Conservation (phyloP, 768 basidiomycete genomes). For the Mycena olivaceomarginata region DNA sequence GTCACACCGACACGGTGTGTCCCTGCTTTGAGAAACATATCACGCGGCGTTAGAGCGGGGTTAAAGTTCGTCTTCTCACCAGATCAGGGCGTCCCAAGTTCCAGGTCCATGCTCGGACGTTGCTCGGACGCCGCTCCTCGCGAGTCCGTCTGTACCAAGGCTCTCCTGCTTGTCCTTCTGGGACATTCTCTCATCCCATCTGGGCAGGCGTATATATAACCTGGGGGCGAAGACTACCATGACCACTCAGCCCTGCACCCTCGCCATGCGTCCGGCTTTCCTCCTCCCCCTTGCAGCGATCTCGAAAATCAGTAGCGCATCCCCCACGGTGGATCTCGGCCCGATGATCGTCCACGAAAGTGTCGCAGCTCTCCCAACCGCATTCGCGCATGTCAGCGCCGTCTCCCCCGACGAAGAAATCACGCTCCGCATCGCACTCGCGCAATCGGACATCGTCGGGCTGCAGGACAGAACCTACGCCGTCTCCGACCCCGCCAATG, state of each 20-base stretch:
- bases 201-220: slow-evolving; percentile 14
- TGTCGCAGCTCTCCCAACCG: neutral
- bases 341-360: slow-evolving; percentile 13
- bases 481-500: slow-evolving; percentile 4
- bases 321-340: neutral
- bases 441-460: slow-evolving; percentile 1
- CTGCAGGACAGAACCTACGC: slow-evolving; percentile 10
- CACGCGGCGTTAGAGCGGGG: slow-evolving; percentile 11
- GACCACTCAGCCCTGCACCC: neutral
- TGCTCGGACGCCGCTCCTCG: slow-evolving; percentile 9
- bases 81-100: slow-evolving; percentile 8
- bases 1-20: slow-evolving; percentile 1
- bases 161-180: neutral
- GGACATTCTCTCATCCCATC: slow-evolving; percentile 6
- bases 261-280: slow-evolving; percentile 5
- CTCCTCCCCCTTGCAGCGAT: neutral
- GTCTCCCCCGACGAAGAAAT: neutral
- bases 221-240: neutral
- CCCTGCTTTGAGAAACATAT: slow-evolving; percentile 15
- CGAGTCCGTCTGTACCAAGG: slow-evolving; percentile 4
- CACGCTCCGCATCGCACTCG: slow-evolving; percentile 6
- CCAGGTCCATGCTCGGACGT: neutral
- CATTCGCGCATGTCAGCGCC: neutral
- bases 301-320: neutral
- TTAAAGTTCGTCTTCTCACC: slow-evolving; percentile 10